phyloP scores from a whole-genome alignment of 2,329 filamentous ascomycete genomes.

The Samsoniella hepiali region DNA sequence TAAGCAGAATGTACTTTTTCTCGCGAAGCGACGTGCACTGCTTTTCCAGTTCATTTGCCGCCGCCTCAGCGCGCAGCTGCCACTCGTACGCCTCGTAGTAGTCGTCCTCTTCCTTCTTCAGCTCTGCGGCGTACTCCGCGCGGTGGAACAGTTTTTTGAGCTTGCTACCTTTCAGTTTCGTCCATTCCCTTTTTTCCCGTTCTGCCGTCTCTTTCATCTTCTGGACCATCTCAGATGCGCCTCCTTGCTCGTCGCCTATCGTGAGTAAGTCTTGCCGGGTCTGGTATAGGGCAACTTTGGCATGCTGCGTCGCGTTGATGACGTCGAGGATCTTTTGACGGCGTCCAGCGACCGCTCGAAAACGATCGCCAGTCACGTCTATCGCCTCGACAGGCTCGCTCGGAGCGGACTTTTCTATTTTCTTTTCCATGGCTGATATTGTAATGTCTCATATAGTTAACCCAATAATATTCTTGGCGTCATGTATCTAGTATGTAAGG shows the following conservation, averaged over 20 bases:
- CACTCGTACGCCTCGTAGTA: slow-evolving; percentile 14
- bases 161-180: slow-evolving; percentile 4
- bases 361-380: not conserved
- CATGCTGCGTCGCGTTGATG: slow-evolving; percentile 1
- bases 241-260: not conserved
- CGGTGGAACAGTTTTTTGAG: not conserved
- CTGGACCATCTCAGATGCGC: not conserved
- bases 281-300: not conserved
- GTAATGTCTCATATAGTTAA: not conserved
- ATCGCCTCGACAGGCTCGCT: not conserved
- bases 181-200: slow-evolving; percentile 9
- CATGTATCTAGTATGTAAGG: not conserved
- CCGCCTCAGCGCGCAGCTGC: slow-evolving; percentile 9
- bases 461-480: not conserved
- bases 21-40: not conserved
- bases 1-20: not conserved
- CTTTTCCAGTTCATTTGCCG: not conserved
- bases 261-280: not conserved
- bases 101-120: slow-evolving; percentile 9
- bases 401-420: not conserved
- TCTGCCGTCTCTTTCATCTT: not conserved
- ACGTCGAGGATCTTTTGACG: not conserved
- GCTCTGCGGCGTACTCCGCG: not conserved
- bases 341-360: not conserved
- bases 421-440: not conserved